Conservation (phyloP, 1,284 basidiomycete species). For the Malassezia dermatis region DNA sequence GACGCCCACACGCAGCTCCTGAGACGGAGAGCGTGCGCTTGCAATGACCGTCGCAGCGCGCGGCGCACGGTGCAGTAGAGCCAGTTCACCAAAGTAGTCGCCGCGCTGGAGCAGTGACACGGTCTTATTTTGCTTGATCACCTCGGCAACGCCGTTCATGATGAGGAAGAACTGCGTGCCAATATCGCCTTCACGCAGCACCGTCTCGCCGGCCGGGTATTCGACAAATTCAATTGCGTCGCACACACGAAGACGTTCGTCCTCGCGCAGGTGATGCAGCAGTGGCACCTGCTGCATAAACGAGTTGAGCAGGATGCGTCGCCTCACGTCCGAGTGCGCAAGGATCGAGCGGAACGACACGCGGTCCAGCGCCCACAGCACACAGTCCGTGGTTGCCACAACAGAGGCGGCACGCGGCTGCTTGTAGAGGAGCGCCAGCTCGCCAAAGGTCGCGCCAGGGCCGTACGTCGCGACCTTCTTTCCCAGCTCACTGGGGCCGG, state of each 20-base stretch:
- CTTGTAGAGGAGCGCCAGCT: constrained; percentile 94
- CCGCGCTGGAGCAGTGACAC: constrained; percentile 74
- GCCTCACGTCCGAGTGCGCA: constrained; percentile 51
- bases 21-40: constrained; percentile 44
- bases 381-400: constrained; percentile 66
- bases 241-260: constrained; percentile 89
- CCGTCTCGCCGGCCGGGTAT: constrained; percentile 70
- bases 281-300: constrained; percentile 87
- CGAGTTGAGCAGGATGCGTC: constrained; percentile 86
- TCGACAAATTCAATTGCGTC: constrained; percentile 80
- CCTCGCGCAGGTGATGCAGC: constrained; percentile 69
- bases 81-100: constrained; percentile 94
- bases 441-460: constrained; percentile 82
- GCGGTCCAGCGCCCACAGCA: constrained; percentile 87
- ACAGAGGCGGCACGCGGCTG: constrained; percentile 91
- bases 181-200: constrained; percentile 82
- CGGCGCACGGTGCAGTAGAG: constrained; percentile 70
- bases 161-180: constrained; percentile 96
- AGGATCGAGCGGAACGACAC: constrained; percentile 98
- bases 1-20: constrained; percentile 60
- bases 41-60: constrained; percentile 90
- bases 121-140: constrained; percentile 57
- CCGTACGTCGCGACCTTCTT: constrained; percentile 59
- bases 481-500: constrained; percentile 17
- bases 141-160: constrained; percentile 79